phyloP scores from a whole-genome alignment of 176 grass and related monocot species.

The Oryza rufipogon region DNA sequence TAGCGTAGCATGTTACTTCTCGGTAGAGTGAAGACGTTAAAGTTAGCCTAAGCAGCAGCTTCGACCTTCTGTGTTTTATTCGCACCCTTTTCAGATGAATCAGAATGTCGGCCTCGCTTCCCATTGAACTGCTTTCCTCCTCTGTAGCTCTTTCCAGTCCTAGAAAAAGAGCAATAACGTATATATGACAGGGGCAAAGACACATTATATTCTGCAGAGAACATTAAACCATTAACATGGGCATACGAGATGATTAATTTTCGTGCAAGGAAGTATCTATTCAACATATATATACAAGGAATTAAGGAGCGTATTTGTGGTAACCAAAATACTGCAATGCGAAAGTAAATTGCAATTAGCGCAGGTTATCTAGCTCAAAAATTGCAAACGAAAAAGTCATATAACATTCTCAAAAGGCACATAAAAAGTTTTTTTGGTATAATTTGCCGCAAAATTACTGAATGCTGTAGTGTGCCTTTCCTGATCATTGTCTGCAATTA shows the following conservation, averaged over 20 bases:
- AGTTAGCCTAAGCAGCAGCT: conserved; percentile 27
- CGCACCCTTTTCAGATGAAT: conserved; percentile 17
- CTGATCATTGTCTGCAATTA: background rate
- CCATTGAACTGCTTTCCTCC: conserved; percentile 51
- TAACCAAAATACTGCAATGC: background rate
- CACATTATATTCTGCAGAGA: too few species aligned
- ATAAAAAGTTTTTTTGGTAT: background rate
- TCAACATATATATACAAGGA: background rate
- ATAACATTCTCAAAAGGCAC: background rate
- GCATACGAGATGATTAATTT: background rate
- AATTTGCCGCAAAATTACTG: background rate
- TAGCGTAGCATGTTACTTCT: conserved; percentile 13
- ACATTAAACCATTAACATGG: too few species aligned
- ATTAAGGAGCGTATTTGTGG: background rate
- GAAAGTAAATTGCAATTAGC: background rate
- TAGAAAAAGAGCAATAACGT: background rate
- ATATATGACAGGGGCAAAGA: background rate
- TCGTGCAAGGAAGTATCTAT: background rate
- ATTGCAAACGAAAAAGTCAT: background rate
- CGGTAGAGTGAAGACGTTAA: background rate
- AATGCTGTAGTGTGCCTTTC: background rate
- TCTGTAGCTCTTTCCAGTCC: conserved; percentile 43
- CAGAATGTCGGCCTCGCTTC: conserved; percentile 37
- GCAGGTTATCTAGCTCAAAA: background rate
- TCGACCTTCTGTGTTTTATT: conserved; percentile 54